phyloP scores from a whole-genome alignment of 1,284 basidiomycete species.

The Stygiomarasmius scandens region DNA sequence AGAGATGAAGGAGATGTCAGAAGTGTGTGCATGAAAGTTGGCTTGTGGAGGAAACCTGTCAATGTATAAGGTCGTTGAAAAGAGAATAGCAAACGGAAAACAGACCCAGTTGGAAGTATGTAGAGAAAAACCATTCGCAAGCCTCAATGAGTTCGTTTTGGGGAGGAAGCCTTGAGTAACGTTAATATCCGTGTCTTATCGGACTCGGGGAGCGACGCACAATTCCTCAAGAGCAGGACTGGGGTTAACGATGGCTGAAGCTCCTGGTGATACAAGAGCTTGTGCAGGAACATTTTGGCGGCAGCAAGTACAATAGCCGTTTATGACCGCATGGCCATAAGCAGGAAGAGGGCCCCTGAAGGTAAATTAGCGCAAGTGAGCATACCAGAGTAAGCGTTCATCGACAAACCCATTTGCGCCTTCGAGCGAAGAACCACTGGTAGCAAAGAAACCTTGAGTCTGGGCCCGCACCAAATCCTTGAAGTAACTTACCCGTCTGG shows the following conservation, averaged over 20 bases:
- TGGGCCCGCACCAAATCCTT: neutral
- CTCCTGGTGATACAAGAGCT: neutral
- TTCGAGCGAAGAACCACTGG: neutral
- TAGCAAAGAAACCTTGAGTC: neutral
- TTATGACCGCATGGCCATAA: constrained; percentile 11
- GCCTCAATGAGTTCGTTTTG: constrained; percentile 19
- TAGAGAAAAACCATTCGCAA: constrained; percentile 19
- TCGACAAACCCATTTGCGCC: neutral
- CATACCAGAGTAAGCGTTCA: no score
- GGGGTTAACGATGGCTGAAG: neutral
- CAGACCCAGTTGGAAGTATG: constrained; percentile 14
- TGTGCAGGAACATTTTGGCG: constrained; percentile 11
- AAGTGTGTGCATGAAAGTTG: constrained; percentile 21
- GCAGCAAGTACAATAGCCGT: constrained; percentile 15
- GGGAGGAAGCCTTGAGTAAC: constrained; percentile 13
- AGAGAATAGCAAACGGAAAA: neutral
- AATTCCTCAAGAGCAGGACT: constrained; percentile 4
- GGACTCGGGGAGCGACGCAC: neutral
- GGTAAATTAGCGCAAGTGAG: neutral
- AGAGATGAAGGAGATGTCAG: constrained; percentile 15
- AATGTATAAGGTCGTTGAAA: neutral
- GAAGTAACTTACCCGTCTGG: constrained; percentile 14
- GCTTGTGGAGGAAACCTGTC: constrained; percentile 20
- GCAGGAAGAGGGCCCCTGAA: neutral
- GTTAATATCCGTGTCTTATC: neutral